Percentiles rank a stretch among this genome's conserved stretches.
These are phyloP conservation scores for Neoscytalidium dimidiatum DNA, from an alignment of 2,329 filamentous ascomycete species.

Conservation along the genomic window DNA sequence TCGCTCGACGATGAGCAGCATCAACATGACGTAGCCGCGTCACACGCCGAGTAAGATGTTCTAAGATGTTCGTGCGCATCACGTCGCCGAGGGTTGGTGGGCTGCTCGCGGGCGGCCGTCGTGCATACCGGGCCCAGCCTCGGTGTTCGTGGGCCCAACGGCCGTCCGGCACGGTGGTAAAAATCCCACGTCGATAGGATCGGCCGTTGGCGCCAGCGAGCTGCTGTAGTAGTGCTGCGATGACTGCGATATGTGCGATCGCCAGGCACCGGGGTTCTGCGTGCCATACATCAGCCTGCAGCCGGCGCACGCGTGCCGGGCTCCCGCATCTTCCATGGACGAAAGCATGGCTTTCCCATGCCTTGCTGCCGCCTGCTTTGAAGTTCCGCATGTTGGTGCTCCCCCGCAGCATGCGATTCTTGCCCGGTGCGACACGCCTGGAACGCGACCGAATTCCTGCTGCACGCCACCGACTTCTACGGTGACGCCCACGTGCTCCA, in stretches of 20 bases:
- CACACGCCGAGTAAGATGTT: background rate
- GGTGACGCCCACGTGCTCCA: conserved; percentile 2
- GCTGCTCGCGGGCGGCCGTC: background rate
- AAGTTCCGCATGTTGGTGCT: background rate
- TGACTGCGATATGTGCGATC: background rate
- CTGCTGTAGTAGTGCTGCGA: background rate
- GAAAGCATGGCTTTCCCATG: background rate
- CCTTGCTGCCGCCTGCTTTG: background rate
- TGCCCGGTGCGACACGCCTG: background rate
- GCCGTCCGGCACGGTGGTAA: background rate
- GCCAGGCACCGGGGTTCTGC: conserved; percentile 1
- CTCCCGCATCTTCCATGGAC: background rate
- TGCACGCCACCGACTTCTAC: background rate
- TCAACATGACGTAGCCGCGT: conserved; percentile 12
- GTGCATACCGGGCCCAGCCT: background rate
- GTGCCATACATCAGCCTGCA: background rate
- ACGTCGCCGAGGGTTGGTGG: no score
- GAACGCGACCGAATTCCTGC: background rate
- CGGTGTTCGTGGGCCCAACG: background rate
- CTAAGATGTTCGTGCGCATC: background rate
- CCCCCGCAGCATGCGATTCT: conserved; percentile 9
- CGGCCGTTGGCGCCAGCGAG: background rate
- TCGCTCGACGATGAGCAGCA: background rate
- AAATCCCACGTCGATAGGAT: background rate
- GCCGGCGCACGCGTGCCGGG: background rate